Percentiles rank a stretch among this genome's conserved stretches.
Evolutionary conservation across 2,329 filamentous ascomycete genomes (phyloP).

Genomic region (Leptographium lundbergii): DNA sequence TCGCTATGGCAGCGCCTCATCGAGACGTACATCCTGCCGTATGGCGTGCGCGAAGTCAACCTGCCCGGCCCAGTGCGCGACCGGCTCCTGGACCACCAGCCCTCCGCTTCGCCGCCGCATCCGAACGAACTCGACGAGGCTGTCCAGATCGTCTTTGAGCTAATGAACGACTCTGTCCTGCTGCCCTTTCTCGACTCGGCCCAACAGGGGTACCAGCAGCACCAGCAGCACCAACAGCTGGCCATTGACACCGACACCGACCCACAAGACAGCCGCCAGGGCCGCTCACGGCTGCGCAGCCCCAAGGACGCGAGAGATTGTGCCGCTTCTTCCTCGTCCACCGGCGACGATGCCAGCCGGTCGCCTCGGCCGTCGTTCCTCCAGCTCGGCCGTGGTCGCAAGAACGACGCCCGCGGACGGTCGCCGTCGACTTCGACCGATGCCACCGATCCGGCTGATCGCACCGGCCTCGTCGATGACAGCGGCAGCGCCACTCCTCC

Average conservation of each 20-base stretch:
- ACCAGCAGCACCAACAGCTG: neutral
- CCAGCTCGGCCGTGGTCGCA: constrained; percentile 22
- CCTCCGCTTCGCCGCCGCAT: constrained; percentile 47
- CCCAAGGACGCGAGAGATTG: constrained; percentile 18
- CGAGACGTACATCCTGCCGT: constrained; percentile 79
- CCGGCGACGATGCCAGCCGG: constrained; percentile 24
- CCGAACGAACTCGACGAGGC: constrained; percentile 71
- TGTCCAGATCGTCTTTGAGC: constrained; percentile 77
- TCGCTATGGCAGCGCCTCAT: constrained; percentile 80
- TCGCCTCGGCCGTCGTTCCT: constrained; percentile 30
- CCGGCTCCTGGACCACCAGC: constrained; percentile 54
- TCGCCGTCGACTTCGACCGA: constrained; percentile 32
- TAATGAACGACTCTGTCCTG: constrained; percentile 95
- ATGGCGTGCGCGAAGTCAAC: constrained; percentile 79
- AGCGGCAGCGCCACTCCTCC: constrained; percentile 46
- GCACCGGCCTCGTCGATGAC: constrained; percentile 49
- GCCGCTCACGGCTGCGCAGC: constrained; percentile 26
- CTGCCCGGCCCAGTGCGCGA: constrained; percentile 78
- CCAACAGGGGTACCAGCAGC: neutral
- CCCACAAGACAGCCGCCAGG: constrained; percentile 18
- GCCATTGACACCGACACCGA: neutral
- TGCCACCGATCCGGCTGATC: constrained; percentile 30
- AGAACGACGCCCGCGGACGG: constrained; percentile 22
- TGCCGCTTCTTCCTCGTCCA: constrained; percentile 14
- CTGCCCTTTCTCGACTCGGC: constrained; percentile 73